Evolutionary conservation across 1,284 basidiomycete genomes (phyloP), one percentile per base, ranked within the genome.

Genomic region (Ceratobasidium sp.): DNA sequence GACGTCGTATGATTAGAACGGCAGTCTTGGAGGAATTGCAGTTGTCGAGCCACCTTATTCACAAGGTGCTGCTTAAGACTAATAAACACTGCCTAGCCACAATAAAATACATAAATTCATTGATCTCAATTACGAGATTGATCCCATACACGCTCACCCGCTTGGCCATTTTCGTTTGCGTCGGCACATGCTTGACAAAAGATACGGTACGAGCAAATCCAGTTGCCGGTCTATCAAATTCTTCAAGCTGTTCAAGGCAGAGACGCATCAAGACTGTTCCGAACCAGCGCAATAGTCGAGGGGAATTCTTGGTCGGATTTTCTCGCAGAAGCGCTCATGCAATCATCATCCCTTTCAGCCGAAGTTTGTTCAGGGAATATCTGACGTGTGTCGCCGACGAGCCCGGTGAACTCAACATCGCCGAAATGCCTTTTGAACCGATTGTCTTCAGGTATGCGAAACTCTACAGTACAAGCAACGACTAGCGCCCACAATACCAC

Each of bases 11-110:
- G 95, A 28, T 90, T 90, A 3, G 95, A 98, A 81, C 94, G 90
- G 86, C 98, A 99, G 84, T 98, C 95, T 85, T 98, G 96, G 94
- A 99, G 95, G 87, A 99, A 99, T 84, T 99, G 97, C 77, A 99
- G 89, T 84, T 99, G 98, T 78, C 97, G 93, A 39, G 99, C 88
- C 81, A 99, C 99, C 86, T 99, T 98, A 85, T 99, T 99, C 80
- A 97, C 91, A 20, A 99, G 94, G 1, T 95, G 92, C 0, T 96
- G 95, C 84, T 98, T 98, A n/a, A 97, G 97, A 84, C 99, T 98
- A 84, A 99, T 98, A 80, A 99, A 91, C 33, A 99, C 97, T 83
- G 97, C 96, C 97, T 98, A 26, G 20, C 23, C 44, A 46, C 56
- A 18, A 61, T 28, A 49, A 39, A 23, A 73, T 61, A 7, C 20